Evolutionary conservation across 2,329 filamentous ascomycete species (phyloP), one percentile per base, ranked within the genome.

Genomic region (Penicillium vulpinum): DNA sequence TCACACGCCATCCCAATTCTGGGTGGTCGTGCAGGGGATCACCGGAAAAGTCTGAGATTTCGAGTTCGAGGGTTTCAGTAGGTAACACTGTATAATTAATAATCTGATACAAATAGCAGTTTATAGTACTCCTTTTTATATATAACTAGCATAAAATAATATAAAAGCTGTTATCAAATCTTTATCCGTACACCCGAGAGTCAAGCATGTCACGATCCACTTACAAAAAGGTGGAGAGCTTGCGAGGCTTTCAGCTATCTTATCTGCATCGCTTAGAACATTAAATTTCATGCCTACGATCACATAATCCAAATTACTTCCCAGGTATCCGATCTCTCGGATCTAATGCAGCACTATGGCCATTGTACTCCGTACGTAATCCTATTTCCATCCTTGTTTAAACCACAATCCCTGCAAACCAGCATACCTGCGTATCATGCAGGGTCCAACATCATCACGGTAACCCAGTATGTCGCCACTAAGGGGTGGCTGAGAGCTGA

Each of bases 11-110:
- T 67, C 38, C 63, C 60, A 56, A 33, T 60, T 66, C 38, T 49
- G 53, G 63, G 60, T 51, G 56, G 53, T 36, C 56, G 62, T 66
- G 64, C 64, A 67, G 57, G 58, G 46, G 46, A 35, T 33, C 51
- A 40, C 29, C 36, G 39, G 41, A 44, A 50, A 51, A 56, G 49
- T 57, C 49, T 58, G 33, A 50, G 29, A 41, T 43, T 54, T 49
- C 33, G n/a, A 28, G n/a, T 31, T 31, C 36, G 26, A 18, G 26
- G 18, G n/a, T 29, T 50, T 41, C n/a, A n/a, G n/a, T n/a, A n/a
- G n/a, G n/a, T n/a, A n/a, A 26, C 39, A 9, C 3, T 26, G 16
- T 26, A 11, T 26, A 5, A n/a, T 8, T 10, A 22, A 22, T 26
- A 26, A 5, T 21, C 31, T 35, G 15, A 16, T 35, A 35, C 10